Evolutionary conservation across 2,329 filamentous ascomycete species (phyloP).

Genomic region (Cladophialophora bantiana): DNA sequence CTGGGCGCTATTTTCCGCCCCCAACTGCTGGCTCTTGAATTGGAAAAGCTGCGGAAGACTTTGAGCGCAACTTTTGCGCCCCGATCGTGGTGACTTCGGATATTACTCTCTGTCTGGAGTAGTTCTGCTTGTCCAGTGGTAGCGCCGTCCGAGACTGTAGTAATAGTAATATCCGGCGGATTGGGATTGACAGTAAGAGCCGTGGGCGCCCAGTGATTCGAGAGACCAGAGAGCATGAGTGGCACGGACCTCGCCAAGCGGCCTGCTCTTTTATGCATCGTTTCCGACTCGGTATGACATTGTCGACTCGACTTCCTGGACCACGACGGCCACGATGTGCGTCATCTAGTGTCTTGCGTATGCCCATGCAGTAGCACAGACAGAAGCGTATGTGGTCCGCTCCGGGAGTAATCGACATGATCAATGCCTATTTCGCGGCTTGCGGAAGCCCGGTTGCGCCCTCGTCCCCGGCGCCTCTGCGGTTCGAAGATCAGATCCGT

Average conservation of each 20-base stretch:
- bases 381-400: background rate
- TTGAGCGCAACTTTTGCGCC: slow-evolving; percentile 12
- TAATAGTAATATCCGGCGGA: slow-evolving; percentile 7
- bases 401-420: slow-evolving; percentile 1
- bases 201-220: background rate
- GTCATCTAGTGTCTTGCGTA: slow-evolving; percentile 12
- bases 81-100: slow-evolving; percentile 5
- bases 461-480: slow-evolving; percentile 11
- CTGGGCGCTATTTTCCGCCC: slow-evolving; percentile 7
- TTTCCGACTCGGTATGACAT: background rate
- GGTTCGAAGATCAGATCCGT: slow-evolving; percentile 2
- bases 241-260: background rate
- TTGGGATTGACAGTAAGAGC: background rate
- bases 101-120: slow-evolving; percentile 17
- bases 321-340: slow-evolving; percentile 7
- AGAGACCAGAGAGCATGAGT: background rate
- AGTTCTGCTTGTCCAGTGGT: background rate
- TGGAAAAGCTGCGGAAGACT: slow-evolving; percentile 4
- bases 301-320: slow-evolving; percentile 1
- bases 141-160: slow-evolving; percentile 1
- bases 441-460: background rate
- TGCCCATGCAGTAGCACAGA: background rate
- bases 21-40: slow-evolving; percentile 3
- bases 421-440: background rate
- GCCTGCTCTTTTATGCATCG: background rate